Evolutionary conservation across 2,329 filamentous ascomycete species (phyloP).

Genomic region (Claviceps humidiphila): DNA sequence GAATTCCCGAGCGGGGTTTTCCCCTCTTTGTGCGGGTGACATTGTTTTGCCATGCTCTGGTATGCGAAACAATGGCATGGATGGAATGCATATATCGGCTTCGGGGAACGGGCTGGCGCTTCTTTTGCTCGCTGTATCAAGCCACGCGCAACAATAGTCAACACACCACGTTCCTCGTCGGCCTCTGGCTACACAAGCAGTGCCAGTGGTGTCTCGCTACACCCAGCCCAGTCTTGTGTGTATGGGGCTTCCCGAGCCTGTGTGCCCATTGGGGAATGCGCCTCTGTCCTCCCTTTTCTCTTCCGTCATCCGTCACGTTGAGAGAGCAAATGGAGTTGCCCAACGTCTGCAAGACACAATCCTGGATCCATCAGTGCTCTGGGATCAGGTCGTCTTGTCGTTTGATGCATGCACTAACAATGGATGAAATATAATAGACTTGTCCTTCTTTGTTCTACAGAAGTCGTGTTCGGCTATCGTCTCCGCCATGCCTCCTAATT

Average conservation of each 20-base stretch:
- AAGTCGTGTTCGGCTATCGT: not conserved
- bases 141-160: too few relatives aligned
- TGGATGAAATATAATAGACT: not conserved
- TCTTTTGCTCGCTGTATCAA: not conserved
- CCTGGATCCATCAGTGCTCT: not conserved
- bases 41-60: slow-evolving; percentile 2
- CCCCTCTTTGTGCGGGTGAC: slow-evolving; percentile 1
- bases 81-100: slow-evolving; percentile 1
- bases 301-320: not conserved
- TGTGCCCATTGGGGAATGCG: not conserved
- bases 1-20: too few relatives aligned
- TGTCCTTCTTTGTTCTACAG: slow-evolving; percentile 7
- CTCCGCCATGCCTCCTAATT: slow-evolving; percentile 8
- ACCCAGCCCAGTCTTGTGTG: not conserved
- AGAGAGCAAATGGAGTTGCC: not conserved
- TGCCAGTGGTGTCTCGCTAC: too few relatives aligned
- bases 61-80: slow-evolving; percentile 5
- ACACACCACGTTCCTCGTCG: too few relatives aligned
- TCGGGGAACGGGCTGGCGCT: not conserved
- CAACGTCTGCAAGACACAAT: not conserved
- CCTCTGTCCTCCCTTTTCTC: not conserved
- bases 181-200: too few relatives aligned
- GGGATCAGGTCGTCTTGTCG: not conserved
- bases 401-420: slow-evolving; percentile 2
- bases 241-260: not conserved